A percentile compares a stretch with the other conserved stretches of the same genome.
Evolutionary conservation across 2,329 filamentous ascomycete genomes (phyloP).

Genomic region (Fusarium vanettenii): DNA sequence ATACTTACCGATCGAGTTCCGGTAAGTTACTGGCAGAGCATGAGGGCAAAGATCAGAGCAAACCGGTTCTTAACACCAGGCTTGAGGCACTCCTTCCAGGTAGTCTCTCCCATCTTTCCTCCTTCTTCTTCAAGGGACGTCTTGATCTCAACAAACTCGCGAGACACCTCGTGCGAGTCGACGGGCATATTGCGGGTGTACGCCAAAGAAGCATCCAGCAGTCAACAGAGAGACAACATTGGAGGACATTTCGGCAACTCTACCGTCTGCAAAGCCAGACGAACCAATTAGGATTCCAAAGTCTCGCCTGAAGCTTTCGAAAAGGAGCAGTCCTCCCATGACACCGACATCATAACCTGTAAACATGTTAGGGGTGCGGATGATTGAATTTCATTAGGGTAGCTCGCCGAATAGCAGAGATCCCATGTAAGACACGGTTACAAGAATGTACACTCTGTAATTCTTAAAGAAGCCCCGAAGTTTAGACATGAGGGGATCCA

Average conservation of each 20-base stretch:
- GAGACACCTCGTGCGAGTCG: neutral
- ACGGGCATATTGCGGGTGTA: neutral
- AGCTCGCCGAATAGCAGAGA: neutral
- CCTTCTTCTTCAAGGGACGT: neutral
- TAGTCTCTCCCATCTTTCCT: neutral
- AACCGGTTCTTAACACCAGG: neutral
- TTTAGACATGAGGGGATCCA: neutral
- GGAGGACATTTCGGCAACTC: neutral
- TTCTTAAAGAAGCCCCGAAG: neutral
- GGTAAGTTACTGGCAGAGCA: neutral
- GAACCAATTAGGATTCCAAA: neutral
- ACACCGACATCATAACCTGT: neutral
- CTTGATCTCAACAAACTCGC: neutral
- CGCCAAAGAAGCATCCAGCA: neutral
- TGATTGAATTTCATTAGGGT: neutral
- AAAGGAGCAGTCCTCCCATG: neutral
- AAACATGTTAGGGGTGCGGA: neutral
- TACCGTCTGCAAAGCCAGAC: neutral
- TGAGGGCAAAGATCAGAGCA: neutral
- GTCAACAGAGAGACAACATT: conserved; percentile 1
- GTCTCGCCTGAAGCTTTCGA: neutral
- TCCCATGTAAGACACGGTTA: conserved; percentile 1
- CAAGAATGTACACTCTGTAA: neutral
- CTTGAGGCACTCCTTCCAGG: neutral
- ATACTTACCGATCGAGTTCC: neutral